phyloP scores from a whole-genome alignment of 2,329 filamentous ascomycete genomes.

The Endoconidiophora laricicola region DNA sequence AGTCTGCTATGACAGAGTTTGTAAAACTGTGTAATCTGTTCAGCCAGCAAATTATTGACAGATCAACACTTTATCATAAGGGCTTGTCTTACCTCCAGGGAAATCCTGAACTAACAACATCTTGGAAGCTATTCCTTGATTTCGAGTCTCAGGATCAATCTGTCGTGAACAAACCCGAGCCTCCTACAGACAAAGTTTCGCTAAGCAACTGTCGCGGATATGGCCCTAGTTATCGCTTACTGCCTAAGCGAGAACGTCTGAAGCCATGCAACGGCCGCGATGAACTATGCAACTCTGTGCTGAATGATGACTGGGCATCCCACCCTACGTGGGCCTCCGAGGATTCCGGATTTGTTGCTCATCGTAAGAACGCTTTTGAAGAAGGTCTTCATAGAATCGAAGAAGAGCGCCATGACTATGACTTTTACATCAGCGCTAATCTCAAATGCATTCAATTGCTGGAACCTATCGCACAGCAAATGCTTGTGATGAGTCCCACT shows the following conservation, averaged over 20 bases:
- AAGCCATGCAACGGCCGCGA: conserved; percentile 89
- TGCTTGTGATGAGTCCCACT: conserved; percentile 58
- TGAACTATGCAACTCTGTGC: conserved; percentile 78
- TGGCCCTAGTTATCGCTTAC: conserved; percentile 82
- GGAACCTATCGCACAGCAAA: conserved; percentile 82
- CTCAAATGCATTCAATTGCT: conserved; percentile 89
- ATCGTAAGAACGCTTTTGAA: conserved; percentile 90
- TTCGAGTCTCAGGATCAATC: conserved; percentile 61
- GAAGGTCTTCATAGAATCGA: conserved; percentile 91
- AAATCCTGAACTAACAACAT: conserved; percentile 75
- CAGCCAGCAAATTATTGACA: conserved; percentile 82
- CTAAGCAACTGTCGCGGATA: conserved; percentile 91
- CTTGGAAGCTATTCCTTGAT: conserved; percentile 71
- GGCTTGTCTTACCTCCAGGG: conserved; percentile 73
- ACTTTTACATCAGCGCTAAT: conserved; percentile 94
- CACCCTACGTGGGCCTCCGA: conserved; percentile 98
- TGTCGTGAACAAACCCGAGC: conserved; percentile 61
- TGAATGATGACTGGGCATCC: conserved; percentile 97
- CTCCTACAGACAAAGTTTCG: conserved; percentile 68
- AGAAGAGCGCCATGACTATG: conserved; percentile 95
- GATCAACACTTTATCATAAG: conserved; percentile 65
- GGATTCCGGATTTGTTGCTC: conserved; percentile 92
- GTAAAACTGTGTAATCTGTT: conserved; percentile 93
- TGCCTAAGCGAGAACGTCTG: conserved; percentile 78
- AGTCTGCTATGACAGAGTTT: conserved; percentile 87